Percentiles rank a stretch among this genome's conserved stretches.
phyloP scores from a whole-genome alignment of 768 basidiomycete species.

The Boletus rubroflammeus region DNA sequence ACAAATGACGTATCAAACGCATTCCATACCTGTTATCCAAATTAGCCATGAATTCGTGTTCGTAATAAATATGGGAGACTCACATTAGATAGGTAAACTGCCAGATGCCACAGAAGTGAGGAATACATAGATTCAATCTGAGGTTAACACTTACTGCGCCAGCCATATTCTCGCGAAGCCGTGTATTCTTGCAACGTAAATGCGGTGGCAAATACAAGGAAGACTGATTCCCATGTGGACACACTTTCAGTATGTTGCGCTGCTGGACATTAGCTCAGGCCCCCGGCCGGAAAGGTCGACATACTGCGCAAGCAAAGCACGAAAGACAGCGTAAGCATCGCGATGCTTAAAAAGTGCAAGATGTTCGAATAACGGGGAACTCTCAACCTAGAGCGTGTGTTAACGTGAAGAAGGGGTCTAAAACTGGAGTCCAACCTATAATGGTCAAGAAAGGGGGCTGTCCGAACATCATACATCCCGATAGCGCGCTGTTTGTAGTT shows the following conservation, averaged over 20 bases:
- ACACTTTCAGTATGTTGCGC: slow-evolving; percentile 52
- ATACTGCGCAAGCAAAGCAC: slow-evolving; percentile 71
- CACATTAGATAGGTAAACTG: slow-evolving; percentile 85
- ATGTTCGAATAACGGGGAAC: slow-evolving; percentile 79
- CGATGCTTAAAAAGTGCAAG: slow-evolving; percentile 77
- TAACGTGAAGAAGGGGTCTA: background rate
- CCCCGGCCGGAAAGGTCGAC: slow-evolving; percentile 22
- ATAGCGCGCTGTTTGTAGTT: slow-evolving; percentile 82
- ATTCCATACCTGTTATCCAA: slow-evolving; percentile 73
- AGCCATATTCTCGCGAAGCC: slow-evolving; percentile 81
- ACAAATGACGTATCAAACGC: slow-evolving; percentile 79
- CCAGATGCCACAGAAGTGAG: background rate
- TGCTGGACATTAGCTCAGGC: slow-evolving; percentile 27
- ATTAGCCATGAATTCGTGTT: background rate
- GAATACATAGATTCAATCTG: background rate
- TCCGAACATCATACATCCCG: slow-evolving; percentile 64
- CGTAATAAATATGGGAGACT: slow-evolving; percentile 3
- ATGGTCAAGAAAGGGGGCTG: slow-evolving; percentile 76
- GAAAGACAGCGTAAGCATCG: slow-evolving; percentile 63
- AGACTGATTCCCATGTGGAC: slow-evolving; percentile 64
- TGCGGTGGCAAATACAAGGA: slow-evolving; percentile 72
- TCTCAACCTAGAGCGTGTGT: slow-evolving; percentile 49
- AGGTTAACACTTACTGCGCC: slow-evolving; percentile 63
- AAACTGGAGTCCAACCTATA: slow-evolving; percentile 49
- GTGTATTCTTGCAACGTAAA: slow-evolving; percentile 88